Percentiles rank a stretch among this genome's conserved stretches.
These are phyloP conservation scores for Sugiyamaella marilandica DNA, from an alignment of 805 yeast genomes.

Conservation along the genomic window DNA sequence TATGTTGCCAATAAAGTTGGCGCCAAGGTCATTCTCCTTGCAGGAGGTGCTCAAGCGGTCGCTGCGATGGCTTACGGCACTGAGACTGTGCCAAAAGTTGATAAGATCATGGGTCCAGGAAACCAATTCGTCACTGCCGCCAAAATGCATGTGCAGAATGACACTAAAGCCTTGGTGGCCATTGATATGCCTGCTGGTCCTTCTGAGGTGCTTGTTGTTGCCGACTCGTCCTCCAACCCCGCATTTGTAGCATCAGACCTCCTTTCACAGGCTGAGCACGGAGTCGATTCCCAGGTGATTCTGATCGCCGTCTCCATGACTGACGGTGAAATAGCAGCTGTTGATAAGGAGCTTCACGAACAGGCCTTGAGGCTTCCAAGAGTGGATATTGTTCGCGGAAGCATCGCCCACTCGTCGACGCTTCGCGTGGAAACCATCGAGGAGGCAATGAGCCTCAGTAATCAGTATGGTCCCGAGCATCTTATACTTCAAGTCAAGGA, in stretches of 20 bases:
- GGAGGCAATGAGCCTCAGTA: slow-evolving; percentile 83
- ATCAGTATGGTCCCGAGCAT: slow-evolving; percentile 96
- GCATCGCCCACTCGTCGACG: slow-evolving; percentile 87
- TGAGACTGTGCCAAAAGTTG: slow-evolving; percentile 84
- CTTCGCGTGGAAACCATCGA: slow-evolving; percentile 62
- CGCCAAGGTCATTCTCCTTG: slow-evolving; percentile 82
- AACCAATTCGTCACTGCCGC: slow-evolving; percentile 99
- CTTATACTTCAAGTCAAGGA: slow-evolving; percentile 83
- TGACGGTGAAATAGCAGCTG: slow-evolving; percentile 52
- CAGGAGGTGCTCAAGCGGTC: slow-evolving; percentile 99
- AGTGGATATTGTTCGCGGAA: slow-evolving; percentile 85
- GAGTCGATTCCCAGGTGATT: slow-evolving; percentile 95
- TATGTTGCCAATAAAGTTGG: slow-evolving; percentile 96
- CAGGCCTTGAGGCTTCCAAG: slow-evolving; percentile 88
- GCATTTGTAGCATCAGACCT: slow-evolving; percentile 97
- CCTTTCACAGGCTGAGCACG: slow-evolving; percentile 98
- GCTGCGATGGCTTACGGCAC: slow-evolving; percentile 99
- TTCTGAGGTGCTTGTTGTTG: slow-evolving; percentile 90
- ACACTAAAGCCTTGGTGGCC: slow-evolving; percentile 88
- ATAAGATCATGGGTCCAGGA: slow-evolving; percentile 97
- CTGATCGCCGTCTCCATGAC: slow-evolving; percentile 75
- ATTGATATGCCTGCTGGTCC: slow-evolving; percentile 99
- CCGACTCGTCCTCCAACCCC: slow-evolving; percentile 82
- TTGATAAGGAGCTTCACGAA: slow-evolving; percentile 75
- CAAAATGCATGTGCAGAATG: slow-evolving; percentile 95